Evolutionary conservation across 345 rosid genomes (phyloP).

Genomic region (Boechera stricta): DNA sequence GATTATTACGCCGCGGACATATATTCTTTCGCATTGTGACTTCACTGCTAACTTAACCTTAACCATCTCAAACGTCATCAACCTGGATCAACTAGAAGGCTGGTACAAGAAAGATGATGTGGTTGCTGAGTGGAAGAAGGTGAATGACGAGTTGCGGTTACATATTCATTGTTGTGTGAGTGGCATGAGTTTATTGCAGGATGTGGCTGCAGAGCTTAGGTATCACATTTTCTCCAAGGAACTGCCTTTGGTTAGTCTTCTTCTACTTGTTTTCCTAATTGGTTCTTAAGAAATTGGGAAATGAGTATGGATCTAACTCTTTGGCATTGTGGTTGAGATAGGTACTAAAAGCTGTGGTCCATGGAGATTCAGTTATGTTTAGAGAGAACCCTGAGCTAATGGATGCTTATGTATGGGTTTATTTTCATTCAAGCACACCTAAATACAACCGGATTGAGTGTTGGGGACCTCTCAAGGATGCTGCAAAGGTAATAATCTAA

Average conservation of each 20-base stretch:
- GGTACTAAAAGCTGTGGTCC: slow-evolving; percentile 79
- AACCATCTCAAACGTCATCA: slow-evolving; percentile 76
- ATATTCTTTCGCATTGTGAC: slow-evolving; percentile 91
- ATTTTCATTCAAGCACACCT: slow-evolving; percentile 78
- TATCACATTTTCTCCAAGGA: slow-evolving; percentile 95
- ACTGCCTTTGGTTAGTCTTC: slow-evolving; percentile 73
- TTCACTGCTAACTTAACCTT: slow-evolving; percentile 86
- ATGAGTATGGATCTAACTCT: neutral
- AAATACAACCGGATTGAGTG: slow-evolving; percentile 75
- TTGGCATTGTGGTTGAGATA: slow-evolving; percentile 36
- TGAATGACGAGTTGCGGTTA: slow-evolving; percentile 61
- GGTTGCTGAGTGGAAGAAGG: slow-evolving; percentile 91
- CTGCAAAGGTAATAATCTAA: slow-evolving; percentile 56
- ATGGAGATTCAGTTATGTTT: slow-evolving; percentile 82
- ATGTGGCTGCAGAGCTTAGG: slow-evolving; percentile 85
- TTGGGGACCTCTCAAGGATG: slow-evolving; percentile 89
- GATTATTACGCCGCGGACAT: slow-evolving; percentile 67
- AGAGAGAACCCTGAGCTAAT: slow-evolving; percentile 68
- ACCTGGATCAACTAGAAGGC: slow-evolving; percentile 83
- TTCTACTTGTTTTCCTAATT: neutral
- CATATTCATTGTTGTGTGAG: slow-evolving; percentile 85
- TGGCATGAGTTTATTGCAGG: slow-evolving; percentile 67
- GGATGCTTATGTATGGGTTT: slow-evolving; percentile 78
- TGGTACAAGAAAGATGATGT: slow-evolving; percentile 92
- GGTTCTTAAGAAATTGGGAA: slow-evolving; percentile 1